Evolutionary conservation across 2,329 filamentous ascomycete genomes (phyloP), one percentile per base, ranked within the genome.

Genomic region (Penicillium sp.): DNA sequence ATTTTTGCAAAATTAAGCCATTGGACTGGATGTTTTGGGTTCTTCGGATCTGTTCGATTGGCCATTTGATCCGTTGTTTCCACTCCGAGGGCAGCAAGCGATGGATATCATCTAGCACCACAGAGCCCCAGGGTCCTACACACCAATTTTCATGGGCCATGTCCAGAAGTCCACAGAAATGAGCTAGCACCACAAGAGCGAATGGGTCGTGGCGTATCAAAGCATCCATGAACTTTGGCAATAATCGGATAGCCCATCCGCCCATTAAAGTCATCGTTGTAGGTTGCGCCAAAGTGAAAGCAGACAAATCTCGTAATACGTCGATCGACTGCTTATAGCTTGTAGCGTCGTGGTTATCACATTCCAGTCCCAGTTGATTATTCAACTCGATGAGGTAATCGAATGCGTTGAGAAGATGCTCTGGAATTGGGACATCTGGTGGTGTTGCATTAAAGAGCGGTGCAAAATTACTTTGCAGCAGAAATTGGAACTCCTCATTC

Each of bases 141-240:
- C 55, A 65, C 50, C 56, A 59, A 36, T 63, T 62, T 2, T 56
- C 54, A 22, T 56, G 54, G 4, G 54, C 54, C 27, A 56, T 9
- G 11, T 64, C 55, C 5, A 66, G 32, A 29, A 61, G 58, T 0
- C 57, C 62, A 22, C 61, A 65, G 39, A 61, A 66, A 45, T 66
- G 61, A 4, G 62, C 63, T 27, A 60, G 47, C 1, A 65, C n/a
- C 7, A 65, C 62, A 34, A 66, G 43, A 2, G 62, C 55, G 39
- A 66, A 42, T 3, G 62, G 58, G 3, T 54, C 32, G 2, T 42
- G 38, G 10, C 13, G 16, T 18, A 47, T 57, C 6, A 66, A 24
- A 4, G 57, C 52, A 4, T 53, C 46, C n/a, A 65, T 21, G 31
- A 54, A 63, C 1, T 50, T 46, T 11, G 48, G 41, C 1, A 58